These are phyloP conservation scores for Arachnopeziza araneosa DNA, from an alignment of 2,329 filamentous ascomycete species.

Conservation along the genomic window DNA sequence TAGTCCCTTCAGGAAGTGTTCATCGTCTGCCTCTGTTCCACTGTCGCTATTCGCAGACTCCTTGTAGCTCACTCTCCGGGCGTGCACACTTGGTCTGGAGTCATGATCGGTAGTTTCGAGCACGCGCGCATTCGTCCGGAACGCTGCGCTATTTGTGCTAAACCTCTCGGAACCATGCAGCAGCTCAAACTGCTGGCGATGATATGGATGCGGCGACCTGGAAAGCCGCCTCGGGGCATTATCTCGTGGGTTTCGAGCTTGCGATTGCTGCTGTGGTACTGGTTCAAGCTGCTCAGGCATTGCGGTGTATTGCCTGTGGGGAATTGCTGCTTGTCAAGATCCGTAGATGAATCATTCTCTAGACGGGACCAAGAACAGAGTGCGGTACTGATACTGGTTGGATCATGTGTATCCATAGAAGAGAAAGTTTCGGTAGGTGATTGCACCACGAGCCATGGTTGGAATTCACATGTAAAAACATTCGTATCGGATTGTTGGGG, in stretches of 20 bases:
- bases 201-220: constrained; percentile 64
- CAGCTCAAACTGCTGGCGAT: constrained; percentile 52
- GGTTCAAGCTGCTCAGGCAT: constrained; percentile 25
- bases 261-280: constrained; percentile 14
- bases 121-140: not conserved
- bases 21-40: constrained; percentile 92
- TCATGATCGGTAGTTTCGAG: not conserved
- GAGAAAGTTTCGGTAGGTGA: not conserved
- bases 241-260: constrained; percentile 20
- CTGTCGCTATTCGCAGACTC: constrained; percentile 68
- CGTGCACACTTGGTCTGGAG: not conserved
- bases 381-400: not conserved
- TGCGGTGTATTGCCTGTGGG: constrained; percentile 14
- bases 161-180: constrained; percentile 43
- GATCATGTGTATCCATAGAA: not conserved
- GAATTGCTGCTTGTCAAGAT: constrained; percentile 10
- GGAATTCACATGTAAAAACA: constrained; percentile 19
- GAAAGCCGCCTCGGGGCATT: constrained; percentile 23
- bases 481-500: not conserved
- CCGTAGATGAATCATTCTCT: constrained; percentile 21
- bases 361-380: not conserved
- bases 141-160: constrained; percentile 21
- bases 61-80: constrained; percentile 11
- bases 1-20: constrained; percentile 78
- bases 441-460: constrained; percentile 4